Percentiles rank a stretch among this genome's conserved stretches.
Evolutionary conservation across 2,329 filamentous ascomycete species (phyloP).

Genomic region (Emericellopsis cladophorae): DNA sequence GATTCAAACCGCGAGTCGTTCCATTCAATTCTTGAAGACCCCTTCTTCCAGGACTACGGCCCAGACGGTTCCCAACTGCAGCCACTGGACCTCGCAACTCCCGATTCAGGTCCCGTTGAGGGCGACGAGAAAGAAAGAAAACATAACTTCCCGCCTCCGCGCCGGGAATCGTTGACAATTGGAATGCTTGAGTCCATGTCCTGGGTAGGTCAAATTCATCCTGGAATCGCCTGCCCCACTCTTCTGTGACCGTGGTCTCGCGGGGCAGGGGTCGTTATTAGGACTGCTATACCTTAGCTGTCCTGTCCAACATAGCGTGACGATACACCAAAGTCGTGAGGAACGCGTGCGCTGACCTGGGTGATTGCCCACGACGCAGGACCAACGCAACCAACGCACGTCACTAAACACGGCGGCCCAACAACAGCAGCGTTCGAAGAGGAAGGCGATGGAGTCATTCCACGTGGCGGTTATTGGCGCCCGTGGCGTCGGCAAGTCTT

Average conservation of each 20-base stretch:
- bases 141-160: constrained; percentile 29
- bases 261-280: not conserved
- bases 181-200: constrained; percentile 9
- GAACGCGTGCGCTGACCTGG: too few relatives aligned
- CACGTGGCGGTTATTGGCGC: constrained; percentile 57
- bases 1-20: constrained; percentile 31
- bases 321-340: too few relatives aligned
- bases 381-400: too few relatives aligned
- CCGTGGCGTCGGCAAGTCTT: constrained; percentile 54
- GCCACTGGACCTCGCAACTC: not conserved
- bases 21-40: constrained; percentile 40
- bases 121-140: constrained; percentile 12
- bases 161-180: constrained; percentile 35
- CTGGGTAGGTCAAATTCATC: not conserved
- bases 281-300: too few relatives aligned
- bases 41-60: constrained; percentile 29
- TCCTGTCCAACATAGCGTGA: too few relatives aligned
- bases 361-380: too few relatives aligned
- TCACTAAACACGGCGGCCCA: not conserved
- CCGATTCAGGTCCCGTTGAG: not conserved
- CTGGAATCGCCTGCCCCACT: too few relatives aligned
- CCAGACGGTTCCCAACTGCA: constrained; percentile 5
- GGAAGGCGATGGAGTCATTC: constrained; percentile 40
- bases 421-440: not conserved
- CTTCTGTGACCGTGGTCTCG: not conserved